Base-by-base conservation (phyloP, 2,329 filamentous ascomycete species). In the Trichoderma brevicompactum region DNA sequence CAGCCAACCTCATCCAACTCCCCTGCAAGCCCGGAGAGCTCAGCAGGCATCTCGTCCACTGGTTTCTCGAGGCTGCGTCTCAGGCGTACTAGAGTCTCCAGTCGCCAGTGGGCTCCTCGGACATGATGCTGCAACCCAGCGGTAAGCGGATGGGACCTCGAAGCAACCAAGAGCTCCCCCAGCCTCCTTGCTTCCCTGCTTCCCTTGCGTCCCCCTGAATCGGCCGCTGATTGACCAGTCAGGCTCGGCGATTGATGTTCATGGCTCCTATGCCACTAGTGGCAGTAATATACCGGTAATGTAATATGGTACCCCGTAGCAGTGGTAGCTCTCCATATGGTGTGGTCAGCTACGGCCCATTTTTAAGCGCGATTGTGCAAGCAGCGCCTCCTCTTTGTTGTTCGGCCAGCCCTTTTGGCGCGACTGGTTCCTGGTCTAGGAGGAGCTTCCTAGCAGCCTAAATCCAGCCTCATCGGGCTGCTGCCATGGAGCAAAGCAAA, bases 1-100 rank as follows among this genome's bases (percentile, higher is more conserved):
- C 66, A 66, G 65, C 65, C 65, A 66, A 66, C 55, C 56, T 65
- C 56, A 56, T 61, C 66, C 66, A 66, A 66, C 58, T 62, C 59
- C 46, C 56, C 59, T 67, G 62, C 66, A 56, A 65, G 55, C 56
- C 55, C 32, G 49, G 63, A 55, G 66, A 62, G 66, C 65, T 68
- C 69, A 66, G 59, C 59, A 52, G 52, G 64, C 65, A 10, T 67
- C 55, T 60, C 36, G 54, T 46, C 65, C 61, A 53, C 53, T 65
- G 62, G 62, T 32, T 44, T 58, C 52, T 49, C 60, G 52, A 59
- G 60, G 49, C 65, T 58, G 65, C 65, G 65, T 66, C 65, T 66
- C 65, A 66, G 64, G 64, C 64, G 55, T 61, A 54, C 56, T 53
- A 56, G 52, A 55, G 64, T 61, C 65, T 63, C 58, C 46, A 60